Evolutionary conservation across 78 protist species (phyloP), one percentile per base, ranked within the genome.

Genomic region (Planoprotostelium fungivorum): DNA sequence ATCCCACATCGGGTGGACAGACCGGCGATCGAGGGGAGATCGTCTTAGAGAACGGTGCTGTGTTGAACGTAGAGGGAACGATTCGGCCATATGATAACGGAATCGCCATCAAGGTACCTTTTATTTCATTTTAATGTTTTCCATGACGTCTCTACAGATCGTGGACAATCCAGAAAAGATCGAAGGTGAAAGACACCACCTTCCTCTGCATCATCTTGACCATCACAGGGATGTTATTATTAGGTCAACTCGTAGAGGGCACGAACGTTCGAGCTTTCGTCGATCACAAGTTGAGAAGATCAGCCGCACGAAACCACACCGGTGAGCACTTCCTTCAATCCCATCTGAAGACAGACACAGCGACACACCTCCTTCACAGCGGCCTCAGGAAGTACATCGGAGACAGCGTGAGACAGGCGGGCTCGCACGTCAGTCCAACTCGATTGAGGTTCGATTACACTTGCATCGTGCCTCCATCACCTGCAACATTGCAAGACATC

Each of bases 1-100:
- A 92, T 88, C 92, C 90, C 31, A 89, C 39, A 0, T 88, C 94
- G 1, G 94, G 94, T 84, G 94, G 94, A 34, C 94, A 92, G 84
- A n/a, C 88, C 34, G 94, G 94, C 28, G 94, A 92, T 63, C n/a
- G n/a, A 25, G 94, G 94, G 31, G 23, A 34, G 31, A 23, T 90
- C n/a, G 37, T 0, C 0, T n/a, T 28, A 1, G 39, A 10, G 0
- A 35, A 35, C 1, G 29, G 28, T 85, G 88, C 37, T 28, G 29
- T 5, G 0, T 88, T 89, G 37, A 23, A 29, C 9, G 94, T 89
- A 0, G 29, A 89, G 0, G 73, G 87, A 39, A 73, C 90, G 38
- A 35, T 92, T 16, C 87, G 88, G 83, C 94, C 94, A 85, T 92
- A 89, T 63, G 94, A 92, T 0, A 31, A 83, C 29, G 38, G 63